Evolutionary conservation across 2,329 filamentous ascomycete genomes (phyloP), one percentile per base, ranked within the genome.

Genomic region (Penicillium sp.): DNA sequence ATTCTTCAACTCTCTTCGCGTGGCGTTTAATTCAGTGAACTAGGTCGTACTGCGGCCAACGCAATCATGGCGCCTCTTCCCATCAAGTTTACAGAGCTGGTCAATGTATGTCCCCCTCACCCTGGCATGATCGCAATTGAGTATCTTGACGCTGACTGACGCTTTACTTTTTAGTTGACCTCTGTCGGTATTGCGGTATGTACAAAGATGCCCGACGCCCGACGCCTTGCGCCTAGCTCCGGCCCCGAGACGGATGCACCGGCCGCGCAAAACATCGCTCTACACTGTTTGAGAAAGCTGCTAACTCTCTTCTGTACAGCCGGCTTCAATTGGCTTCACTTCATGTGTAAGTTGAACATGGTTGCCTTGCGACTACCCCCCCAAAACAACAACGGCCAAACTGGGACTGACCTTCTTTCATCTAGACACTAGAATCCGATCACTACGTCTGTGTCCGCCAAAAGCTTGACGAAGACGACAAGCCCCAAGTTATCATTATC

Each of bases 381-480:
- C 22, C 54, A 53, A 57, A 57, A 51, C 14, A 54, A 21, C 24
- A 14, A 21, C n/a, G 48, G 44, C 34, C 38, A 42, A 34, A 47
- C 45, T 22, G 27, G 42, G 49, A n/a, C 63, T 70, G 64, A 65
- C 55, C 14, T 53, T 31, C 40, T 61, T 48, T 48, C 53, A 65
- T 43, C 58, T 59, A 97, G 92, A 99, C 94, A 75, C 85, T 99
- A 79, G 94, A 99, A 83, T 99, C 94, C 72, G 94, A 99, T 77
- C 85, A 88, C 73, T 99, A 88, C 77, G 90, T 99, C 69, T 99
- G 94, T 77, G 88, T 99, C 72, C 89, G 94, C 76, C 93, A 97
- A 79, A 93, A 96, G 81, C 88, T 92, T 76, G 88, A 84, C 73
- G 89, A 92, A 68, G 85, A 87, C 62, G 84, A 91, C 62, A 88